phyloP scores from a whole-genome alignment of 225 moss, liverwort and hornwort genomes.

The Sphagnum tenellum region DNA sequence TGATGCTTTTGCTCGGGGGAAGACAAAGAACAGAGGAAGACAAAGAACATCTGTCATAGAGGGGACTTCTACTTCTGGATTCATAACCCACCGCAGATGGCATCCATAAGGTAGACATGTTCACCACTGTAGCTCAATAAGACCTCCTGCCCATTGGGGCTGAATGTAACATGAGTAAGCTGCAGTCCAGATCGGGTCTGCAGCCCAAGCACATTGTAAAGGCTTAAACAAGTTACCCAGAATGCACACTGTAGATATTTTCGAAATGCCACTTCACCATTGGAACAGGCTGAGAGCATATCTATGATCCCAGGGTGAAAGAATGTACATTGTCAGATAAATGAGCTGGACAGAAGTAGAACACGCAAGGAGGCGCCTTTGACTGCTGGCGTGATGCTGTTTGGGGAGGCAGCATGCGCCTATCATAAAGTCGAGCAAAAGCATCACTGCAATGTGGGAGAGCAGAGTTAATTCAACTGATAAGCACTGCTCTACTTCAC shows the following conservation, averaged over 20 bases:
- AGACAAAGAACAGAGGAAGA: too few species aligned
- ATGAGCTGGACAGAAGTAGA: constrained; percentile 97
- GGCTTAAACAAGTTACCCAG: too few species aligned
- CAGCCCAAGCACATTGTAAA: constrained; percentile 7
- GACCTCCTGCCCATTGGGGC: constrained; percentile 87
- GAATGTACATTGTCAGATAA: constrained; percentile 79
- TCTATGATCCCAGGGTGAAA: not conserved
- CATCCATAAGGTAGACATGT: constrained; percentile 93
- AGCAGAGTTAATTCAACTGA: constrained; percentile 8
- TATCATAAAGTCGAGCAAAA: constrained; percentile 97
- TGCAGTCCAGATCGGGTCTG: constrained; percentile 93
- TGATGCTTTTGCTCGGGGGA: too few species aligned
- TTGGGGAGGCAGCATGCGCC: constrained; percentile 89
- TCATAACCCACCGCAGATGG: constrained; percentile 47
- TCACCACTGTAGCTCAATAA: constrained; percentile 97
- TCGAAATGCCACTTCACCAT: too few species aligned
- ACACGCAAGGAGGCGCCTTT: constrained; percentile 76
- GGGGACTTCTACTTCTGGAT: too few species aligned
- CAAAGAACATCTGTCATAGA: too few species aligned
- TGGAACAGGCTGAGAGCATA: too few species aligned
- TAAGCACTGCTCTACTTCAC: not conserved
- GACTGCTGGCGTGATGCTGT: constrained; percentile 70
- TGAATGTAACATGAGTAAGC: constrained; percentile 95
- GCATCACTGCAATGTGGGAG: constrained; percentile 66
- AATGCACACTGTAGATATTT: too few species aligned